A percentile compares a stretch with the other conserved stretches of the same genome.
Evolutionary conservation across 176 grass and related monocot species (phyloP).

Genomic region (Raddia distichophylla): DNA sequence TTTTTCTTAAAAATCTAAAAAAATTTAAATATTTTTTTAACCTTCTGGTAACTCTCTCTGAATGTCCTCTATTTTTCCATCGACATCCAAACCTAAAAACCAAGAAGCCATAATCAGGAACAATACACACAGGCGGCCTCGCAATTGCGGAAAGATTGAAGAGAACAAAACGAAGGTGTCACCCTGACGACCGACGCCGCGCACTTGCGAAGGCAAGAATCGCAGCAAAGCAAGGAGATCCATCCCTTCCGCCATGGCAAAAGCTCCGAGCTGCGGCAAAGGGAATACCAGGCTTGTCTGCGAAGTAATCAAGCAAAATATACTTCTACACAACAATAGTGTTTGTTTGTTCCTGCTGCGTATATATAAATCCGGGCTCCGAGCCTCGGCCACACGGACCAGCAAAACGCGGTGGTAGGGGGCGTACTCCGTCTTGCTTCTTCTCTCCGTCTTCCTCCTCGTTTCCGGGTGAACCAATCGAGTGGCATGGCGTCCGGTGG

Average conservation of each 20-base stretch:
- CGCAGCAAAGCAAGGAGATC: neutral
- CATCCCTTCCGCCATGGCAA: conserved; percentile 11
- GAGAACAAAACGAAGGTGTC: too few relatives aligned
- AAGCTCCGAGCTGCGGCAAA: conserved; percentile 29
- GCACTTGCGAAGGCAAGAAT: neutral
- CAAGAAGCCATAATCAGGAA: too few relatives aligned
- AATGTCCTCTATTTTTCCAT: too few relatives aligned
- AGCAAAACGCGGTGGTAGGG: neutral
- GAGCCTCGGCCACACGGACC: neutral
- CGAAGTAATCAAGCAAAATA: conserved; percentile 6
- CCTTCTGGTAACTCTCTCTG: too few relatives aligned
- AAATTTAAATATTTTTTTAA: too few relatives aligned
- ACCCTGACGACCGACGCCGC: neutral
- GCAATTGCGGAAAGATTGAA: too few relatives aligned
- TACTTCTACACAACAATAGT: neutral
- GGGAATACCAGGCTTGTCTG: neutral
- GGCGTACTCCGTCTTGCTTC: neutral
- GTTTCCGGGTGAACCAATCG: too few relatives aligned
- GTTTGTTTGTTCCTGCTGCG: neutral
- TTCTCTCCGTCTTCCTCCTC: neutral
- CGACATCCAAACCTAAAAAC: too few relatives aligned
- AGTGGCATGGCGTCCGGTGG: conserved; percentile 55
- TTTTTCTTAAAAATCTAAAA: too few relatives aligned
- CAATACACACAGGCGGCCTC: too few relatives aligned
- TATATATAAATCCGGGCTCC: neutral